Base-by-base conservation (phyloP, 2,329 filamentous ascomycete species). In the Phialocephala subalpina region DNA sequence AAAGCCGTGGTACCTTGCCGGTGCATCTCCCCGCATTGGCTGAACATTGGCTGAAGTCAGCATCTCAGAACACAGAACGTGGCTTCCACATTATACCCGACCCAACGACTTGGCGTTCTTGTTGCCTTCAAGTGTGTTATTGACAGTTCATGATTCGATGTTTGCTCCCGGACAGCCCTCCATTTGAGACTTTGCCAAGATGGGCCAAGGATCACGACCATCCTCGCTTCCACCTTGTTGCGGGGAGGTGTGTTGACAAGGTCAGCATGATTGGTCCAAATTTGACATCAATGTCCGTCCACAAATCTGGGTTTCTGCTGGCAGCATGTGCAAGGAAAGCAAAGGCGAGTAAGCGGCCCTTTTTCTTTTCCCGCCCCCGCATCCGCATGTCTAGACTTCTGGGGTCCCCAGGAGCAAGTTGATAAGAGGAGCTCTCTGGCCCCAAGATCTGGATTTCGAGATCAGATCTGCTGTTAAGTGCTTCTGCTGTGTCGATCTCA, bases 1-100 rank as follows among this genome's bases (percentile, higher is more conserved):
- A n/a, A 53, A 53, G 49, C 49, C 49, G 49, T 53, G 49, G 49
- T 14, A 53, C 27, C 22, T 27, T 53, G 25, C 49, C 49, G 49
- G 29, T 12, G 25, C 49, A 5, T 16, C 49, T 53, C 14, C 45
- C 49, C 45, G 45, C 45, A 49, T 49, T 49, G 45, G 45, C 45
- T 49, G 45, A 22, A 33, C 25, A 53, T 53, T 53, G 49, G 49
- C 49, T 5, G 27, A 53, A 33, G 45, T 29, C 49, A 53, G 22
- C 25, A 53, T 18, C 49, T 53, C 49, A 49, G 12, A 8, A 20
- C 20, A 2, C n/a, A 22, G 20, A 27, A 12, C 7, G 25, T 33
- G 49, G 25, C 49, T 53, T 29, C 12, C 6, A 49, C 22, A 29
- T 7, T 53, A 20, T n/a, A 7, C 25, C 3, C n/a, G n/a, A 14